Evolutionary conservation across 2,329 filamentous ascomycete species (phyloP).

Genomic region (Mollisiaceae sp.): DNA sequence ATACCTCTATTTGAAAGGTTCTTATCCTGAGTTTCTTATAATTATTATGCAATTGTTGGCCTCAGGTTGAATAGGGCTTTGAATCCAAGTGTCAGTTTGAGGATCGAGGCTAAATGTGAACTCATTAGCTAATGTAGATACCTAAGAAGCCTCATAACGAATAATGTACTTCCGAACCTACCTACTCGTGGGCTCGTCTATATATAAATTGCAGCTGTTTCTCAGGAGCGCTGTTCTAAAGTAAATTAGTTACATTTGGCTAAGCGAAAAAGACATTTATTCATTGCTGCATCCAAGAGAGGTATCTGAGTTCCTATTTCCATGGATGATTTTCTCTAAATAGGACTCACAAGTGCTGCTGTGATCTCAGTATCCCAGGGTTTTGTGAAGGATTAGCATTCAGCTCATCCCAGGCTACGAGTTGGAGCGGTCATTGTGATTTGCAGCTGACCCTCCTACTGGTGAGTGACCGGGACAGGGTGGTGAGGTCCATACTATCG

Average conservation of each 20-base stretch:
- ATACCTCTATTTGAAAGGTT: not conserved
- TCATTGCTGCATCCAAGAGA: not conserved
- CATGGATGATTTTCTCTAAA: not conserved
- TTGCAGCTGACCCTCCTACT: not conserved
- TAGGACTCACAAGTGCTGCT: not conserved
- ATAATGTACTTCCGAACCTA: not conserved
- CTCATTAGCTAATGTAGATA: not conserved
- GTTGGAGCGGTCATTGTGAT: not conserved
- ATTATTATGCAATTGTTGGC: not conserved
- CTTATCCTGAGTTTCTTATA: not conserved
- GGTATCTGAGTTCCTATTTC: not conserved
- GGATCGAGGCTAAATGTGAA: not conserved
- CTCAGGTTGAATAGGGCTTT: not conserved
- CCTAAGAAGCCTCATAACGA: not conserved
- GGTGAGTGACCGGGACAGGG: not conserved
- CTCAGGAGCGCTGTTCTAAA: not conserved
- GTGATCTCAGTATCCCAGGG: not conserved
- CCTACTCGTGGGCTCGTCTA: not conserved
- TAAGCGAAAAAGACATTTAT: not conserved
- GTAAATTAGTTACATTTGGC: not conserved
- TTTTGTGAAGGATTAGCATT: not conserved
- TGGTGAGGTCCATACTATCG: not conserved
- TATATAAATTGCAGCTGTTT: not conserved
- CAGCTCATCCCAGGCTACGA: not conserved
- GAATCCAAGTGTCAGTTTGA: not conserved